Base-by-base conservation (phyloP, 2,329 filamentous ascomycete species). In the Trichoderma guizhouense region DNA sequence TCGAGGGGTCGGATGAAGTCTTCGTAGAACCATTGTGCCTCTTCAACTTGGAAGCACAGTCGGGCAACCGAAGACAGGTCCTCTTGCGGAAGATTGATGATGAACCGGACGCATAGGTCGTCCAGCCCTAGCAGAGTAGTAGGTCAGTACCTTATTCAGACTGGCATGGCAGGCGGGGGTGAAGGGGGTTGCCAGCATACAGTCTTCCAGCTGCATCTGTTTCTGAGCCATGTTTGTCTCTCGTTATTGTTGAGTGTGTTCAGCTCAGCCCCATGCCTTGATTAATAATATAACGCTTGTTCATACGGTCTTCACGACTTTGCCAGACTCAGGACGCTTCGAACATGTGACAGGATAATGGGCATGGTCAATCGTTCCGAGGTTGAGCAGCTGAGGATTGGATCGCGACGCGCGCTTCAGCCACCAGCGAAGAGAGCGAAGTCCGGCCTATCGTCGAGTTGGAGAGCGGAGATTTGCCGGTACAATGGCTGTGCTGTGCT, bases 11-110 rank as follows among this genome's bases (percentile, higher is more conserved):
- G 93, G 81, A 99, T 94, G 80, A 99, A 99, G 83, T 99, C 96
- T 86, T 99, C 96, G 89, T 99, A 99, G 83, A 97, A 99, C 96
- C 96, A 99, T 90, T 99, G 97, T 77, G 96, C 96, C 83, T 99
- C 97, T 83, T 99, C 96, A 77, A 99, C 93, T 83, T 98, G 95
- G 82, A 99, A 99, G 84, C 95, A 98, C 83, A 99, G 96, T 79
- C 96, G 92, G 80, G 94, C 93, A 72, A 97, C 93, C 3, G 93
- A 94, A 75, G 91, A 90, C 61, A 98, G 89, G 82, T 99, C 96
- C 82, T 96, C 94, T 75, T 93, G 88, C 60, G 97, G 96, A 73
- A 98, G 89, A 83, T 99, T 98, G 82, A 98, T 94, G 80, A 99
- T 95, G 84, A 99, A 99, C 80, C 97, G 94, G 81, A 97, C 95